Evolutionary conservation across 1,139 yeast species (phyloP).

Genomic region (Geotrichum phurueaensis): DNA sequence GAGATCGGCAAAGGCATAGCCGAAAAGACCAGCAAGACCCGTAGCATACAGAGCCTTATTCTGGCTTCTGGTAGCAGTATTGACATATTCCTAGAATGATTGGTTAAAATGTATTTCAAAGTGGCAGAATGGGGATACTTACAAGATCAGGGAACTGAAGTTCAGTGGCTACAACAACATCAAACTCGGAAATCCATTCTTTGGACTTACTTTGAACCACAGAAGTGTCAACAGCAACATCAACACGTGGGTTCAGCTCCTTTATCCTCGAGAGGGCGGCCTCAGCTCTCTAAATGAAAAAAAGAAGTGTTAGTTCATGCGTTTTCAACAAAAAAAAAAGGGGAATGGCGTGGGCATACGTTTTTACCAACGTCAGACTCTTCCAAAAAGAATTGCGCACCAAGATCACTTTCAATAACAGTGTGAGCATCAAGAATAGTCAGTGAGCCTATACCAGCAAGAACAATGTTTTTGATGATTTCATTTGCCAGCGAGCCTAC

Average conservation of each 20-base stretch:
- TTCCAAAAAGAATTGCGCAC: constrained; percentile 71
- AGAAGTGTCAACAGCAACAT: constrained; percentile 38
- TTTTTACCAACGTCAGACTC: constrained; percentile 36
- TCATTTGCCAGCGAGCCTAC: constrained; percentile 74
- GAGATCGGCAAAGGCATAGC: constrained; percentile 75
- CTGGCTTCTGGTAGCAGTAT: constrained; percentile 49
- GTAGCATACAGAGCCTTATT: constrained; percentile 63
- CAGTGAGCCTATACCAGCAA: constrained; percentile 81
- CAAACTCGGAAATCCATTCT: constrained; percentile 53
- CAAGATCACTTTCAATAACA: constrained; percentile 59
- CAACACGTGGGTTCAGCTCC: constrained; percentile 75
- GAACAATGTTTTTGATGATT: constrained; percentile 72
- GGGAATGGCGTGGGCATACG: constrained; percentile 18
- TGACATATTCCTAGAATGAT: constrained; percentile 29
- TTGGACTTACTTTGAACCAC: constrained; percentile 34
- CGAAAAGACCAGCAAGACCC: constrained; percentile 74
- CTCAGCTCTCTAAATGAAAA: constrained; percentile 42
- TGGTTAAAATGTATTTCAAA: not conserved
- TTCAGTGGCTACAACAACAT: constrained; percentile 73
- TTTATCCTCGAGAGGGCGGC: constrained; percentile 51
- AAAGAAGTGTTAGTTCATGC: not conserved
- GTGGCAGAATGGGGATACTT: constrained; percentile 24
- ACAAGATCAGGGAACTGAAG: constrained; percentile 39
- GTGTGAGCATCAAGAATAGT: constrained; percentile 58
- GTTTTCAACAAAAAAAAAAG: not conserved